These are phyloP conservation scores for Cryptomeria japonica DNA, from an alignment of 75 land plant species.

Conservation along the genomic window DNA sequence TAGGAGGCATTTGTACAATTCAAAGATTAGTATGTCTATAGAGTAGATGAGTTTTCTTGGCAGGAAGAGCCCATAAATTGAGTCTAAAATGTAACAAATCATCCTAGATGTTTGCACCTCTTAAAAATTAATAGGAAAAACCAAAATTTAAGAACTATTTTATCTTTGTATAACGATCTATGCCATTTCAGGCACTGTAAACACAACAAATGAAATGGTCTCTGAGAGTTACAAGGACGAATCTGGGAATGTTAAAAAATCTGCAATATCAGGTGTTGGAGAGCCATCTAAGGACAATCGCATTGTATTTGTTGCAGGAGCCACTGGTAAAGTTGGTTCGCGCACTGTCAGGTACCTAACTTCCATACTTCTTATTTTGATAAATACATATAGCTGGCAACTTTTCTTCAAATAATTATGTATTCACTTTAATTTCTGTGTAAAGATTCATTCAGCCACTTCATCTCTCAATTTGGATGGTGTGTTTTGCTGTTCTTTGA, in stretches of 20 bases:
- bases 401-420: neutral
- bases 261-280: neutral
- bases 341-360: conserved; percentile 73
- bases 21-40: neutral
- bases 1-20: neutral
- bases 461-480: neutral
- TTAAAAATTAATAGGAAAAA: neutral
- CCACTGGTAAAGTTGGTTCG: conserved; percentile 96
- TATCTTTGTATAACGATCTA: neutral
- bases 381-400: conserved; percentile 2
- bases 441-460: neutral
- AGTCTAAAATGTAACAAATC: neutral
- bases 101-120: neutral
- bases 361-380: conserved; percentile 7
- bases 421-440: neutral
- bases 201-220: conserved; percentile 1
- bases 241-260: neutral
- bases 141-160: neutral
- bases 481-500: neutral
- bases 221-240: neutral
- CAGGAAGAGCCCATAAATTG: neutral
- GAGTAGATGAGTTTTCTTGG: neutral
- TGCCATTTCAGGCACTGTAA: conserved; percentile 5
- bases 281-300: conserved; percentile 40
- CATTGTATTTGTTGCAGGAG: conserved; percentile 92